A percentile compares a stretch with the other conserved stretches of the same genome.
These are phyloP conservation scores for Pyricularia sp. DNA, from an alignment of 2,329 filamentous ascomycete species.

Conservation along the genomic window DNA sequence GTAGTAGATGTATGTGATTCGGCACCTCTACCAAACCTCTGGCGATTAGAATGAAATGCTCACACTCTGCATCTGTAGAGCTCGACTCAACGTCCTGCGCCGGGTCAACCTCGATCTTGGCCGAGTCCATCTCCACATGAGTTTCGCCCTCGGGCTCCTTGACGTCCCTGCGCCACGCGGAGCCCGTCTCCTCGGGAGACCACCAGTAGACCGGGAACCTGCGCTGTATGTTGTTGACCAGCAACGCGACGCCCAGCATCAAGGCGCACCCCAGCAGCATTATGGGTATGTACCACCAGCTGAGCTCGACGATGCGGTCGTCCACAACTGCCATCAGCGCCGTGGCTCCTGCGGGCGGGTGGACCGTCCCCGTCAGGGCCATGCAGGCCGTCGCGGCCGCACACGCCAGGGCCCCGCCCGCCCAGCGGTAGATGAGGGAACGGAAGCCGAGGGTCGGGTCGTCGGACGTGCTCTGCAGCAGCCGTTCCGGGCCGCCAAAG, in stretches of 20 bases:
- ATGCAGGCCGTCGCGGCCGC: constrained; percentile 54
- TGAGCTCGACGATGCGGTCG: constrained; percentile 40
- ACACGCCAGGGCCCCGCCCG: constrained; percentile 57
- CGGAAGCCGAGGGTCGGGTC: constrained; percentile 27
- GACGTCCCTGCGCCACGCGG: background rate
- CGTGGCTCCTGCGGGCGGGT: constrained; percentile 68
- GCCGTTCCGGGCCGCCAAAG: constrained; percentile 27
- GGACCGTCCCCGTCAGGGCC: constrained; percentile 61
- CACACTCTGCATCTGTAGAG: background rate
- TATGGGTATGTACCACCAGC: constrained; percentile 61
- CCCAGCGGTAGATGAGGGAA: constrained; percentile 46
- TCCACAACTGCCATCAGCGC: constrained; percentile 59
- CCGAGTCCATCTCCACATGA: background rate
- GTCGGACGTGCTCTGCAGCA: background rate
- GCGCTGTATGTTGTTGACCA: constrained; percentile 62
- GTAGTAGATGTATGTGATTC: background rate
- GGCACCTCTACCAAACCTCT: background rate
- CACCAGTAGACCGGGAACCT: constrained; percentile 65
- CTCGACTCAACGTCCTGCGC: background rate
- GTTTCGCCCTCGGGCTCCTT: background rate
- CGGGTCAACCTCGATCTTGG: background rate
- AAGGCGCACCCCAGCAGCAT: constrained; percentile 50
- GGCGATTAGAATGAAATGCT: background rate
- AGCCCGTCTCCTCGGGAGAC: constrained; percentile 29
- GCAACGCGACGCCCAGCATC: constrained; percentile 52